Evolutionary conservation across 1,284 basidiomycete species (phyloP).

Genomic region (Agaricales sp.): DNA sequence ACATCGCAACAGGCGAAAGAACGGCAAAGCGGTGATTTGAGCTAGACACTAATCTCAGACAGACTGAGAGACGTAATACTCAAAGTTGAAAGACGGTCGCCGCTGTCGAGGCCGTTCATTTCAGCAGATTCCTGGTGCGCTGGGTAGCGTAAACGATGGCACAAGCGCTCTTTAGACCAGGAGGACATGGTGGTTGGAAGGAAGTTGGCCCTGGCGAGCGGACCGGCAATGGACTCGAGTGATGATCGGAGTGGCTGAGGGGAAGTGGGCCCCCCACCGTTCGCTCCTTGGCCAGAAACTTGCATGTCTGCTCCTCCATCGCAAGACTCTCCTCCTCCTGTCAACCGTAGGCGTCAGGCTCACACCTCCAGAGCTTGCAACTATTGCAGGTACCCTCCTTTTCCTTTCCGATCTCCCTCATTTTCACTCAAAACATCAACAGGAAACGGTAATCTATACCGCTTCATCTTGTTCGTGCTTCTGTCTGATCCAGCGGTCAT

Average conservation of each 20-base stretch:
- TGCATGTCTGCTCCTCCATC: background rate
- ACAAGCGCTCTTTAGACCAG: too few species aligned
- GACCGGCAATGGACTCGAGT: background rate
- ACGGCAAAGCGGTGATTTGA: too few species aligned
- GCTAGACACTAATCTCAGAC: too few species aligned
- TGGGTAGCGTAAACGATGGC: too few species aligned
- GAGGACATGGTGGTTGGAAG: too few species aligned
- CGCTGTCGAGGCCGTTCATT: background rate
- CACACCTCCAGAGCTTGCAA: background rate
- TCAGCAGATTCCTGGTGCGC: too few species aligned
- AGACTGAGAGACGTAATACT: too few species aligned
- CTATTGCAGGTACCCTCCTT: background rate
- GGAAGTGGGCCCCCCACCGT: background rate
- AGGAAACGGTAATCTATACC: background rate
- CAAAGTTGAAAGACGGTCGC: background rate
- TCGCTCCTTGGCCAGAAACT: background rate
- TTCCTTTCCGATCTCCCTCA: too few species aligned
- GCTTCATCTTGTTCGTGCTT: background rate
- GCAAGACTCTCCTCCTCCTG: background rate
- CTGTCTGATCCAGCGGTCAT: background rate
- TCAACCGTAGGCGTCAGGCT: slow-evolving; percentile 1
- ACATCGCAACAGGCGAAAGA: too few species aligned
- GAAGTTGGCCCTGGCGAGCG: background rate
- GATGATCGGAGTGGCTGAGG: background rate
- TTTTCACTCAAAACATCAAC: background rate